Percentiles rank a stretch among this genome's conserved stretches.
Evolutionary conservation across 2,329 filamentous ascomycete genomes (phyloP).

Genomic region (Ascochyta rabiei): DNA sequence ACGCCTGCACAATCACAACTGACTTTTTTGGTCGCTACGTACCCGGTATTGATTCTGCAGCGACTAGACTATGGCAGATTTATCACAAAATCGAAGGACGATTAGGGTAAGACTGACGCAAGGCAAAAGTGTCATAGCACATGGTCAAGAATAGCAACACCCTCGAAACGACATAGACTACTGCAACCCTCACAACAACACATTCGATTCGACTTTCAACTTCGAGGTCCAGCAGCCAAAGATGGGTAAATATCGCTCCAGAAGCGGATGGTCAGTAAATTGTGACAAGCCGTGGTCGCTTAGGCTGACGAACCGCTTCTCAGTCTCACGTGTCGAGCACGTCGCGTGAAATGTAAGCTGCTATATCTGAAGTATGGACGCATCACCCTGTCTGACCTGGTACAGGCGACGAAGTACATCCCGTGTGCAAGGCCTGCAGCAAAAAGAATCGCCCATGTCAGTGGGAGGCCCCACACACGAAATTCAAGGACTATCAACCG

Average conservation of each 20-base stretch:
- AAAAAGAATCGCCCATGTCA: constrained; percentile 41
- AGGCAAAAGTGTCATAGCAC: neutral
- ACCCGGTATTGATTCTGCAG: neutral
- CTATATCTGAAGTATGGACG: too few species aligned
- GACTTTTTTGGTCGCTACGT: neutral
- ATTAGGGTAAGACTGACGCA: constrained; percentile 7
- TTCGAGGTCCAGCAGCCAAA: neutral
- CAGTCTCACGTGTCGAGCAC: constrained; percentile 39
- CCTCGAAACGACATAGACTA: constrained; percentile 2
- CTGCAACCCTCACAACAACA: neutral
- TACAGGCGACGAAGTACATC: constrained; percentile 38
- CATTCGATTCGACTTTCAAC: constrained; percentile 17
- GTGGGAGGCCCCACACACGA: constrained; percentile 37
- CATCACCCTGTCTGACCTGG: neutral
- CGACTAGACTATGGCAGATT: neutral
- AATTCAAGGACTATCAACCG: constrained; percentile 37
- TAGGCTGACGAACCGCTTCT: constrained; percentile 4
- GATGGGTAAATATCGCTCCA: constrained; percentile 42
- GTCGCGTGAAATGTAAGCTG: constrained; percentile 41
- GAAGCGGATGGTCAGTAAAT: constrained; percentile 38
- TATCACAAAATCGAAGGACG: neutral
- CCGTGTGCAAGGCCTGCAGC: constrained; percentile 38
- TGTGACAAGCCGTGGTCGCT: neutral
- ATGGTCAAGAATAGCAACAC: neutral
- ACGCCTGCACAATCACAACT: neutral